Base-by-base conservation (phyloP, 164 flowering plant genomes). In the Litsea cubeba region DNA sequence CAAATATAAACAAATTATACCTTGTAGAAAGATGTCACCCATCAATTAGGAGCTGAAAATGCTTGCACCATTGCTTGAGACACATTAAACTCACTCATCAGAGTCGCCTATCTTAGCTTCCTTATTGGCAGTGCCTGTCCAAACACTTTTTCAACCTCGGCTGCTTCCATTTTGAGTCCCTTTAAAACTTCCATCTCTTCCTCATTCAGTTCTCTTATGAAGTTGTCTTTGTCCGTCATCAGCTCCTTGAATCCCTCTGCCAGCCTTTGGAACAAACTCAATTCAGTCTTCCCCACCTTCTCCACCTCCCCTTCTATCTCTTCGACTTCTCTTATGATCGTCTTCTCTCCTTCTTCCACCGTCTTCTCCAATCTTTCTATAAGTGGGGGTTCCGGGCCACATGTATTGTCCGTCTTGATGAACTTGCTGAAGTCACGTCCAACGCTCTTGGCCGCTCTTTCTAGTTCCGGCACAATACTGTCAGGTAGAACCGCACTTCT, bases 321-420 rank as follows among this genome's bases (percentile, higher is more conserved):
- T 81, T 94, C 88, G 0, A 91, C 97, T 79, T 95, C 99, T 70
- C 83, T 84, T 65, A 90, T 71, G 30, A 95, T 89, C 0, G 86
- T 81, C 79, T 65, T 84, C 76, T 95, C 99, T 57, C 98, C 97
- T 77, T 87, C 90, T 79, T 91, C 97, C n/a, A 93, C 94, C 5
- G 83, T 91, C 81, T 86, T 95, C 81, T 93, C 99, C 63, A 93
- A 35, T 80, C 99, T 89, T 76, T 95, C 95, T 1, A 90, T 88
- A 4, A 95, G 87, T 1, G 99, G 93, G 35, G 96, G 98, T 80
- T 95, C 97, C 3, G 96, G 96, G 15, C 98, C 97, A 79, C 98
- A 95, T 0, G 93, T 87, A 65, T 95, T 95, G 79, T 95, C 91
- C 0, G 98, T 93, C 77, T 78, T 87, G 65, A 85, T 90, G 84